Percentiles rank a stretch among this genome's conserved stretches.
These are phyloP conservation scores for Fallopia convolvulus DNA, from an alignment of 148 eudicot genomes.

Conservation along the genomic window DNA sequence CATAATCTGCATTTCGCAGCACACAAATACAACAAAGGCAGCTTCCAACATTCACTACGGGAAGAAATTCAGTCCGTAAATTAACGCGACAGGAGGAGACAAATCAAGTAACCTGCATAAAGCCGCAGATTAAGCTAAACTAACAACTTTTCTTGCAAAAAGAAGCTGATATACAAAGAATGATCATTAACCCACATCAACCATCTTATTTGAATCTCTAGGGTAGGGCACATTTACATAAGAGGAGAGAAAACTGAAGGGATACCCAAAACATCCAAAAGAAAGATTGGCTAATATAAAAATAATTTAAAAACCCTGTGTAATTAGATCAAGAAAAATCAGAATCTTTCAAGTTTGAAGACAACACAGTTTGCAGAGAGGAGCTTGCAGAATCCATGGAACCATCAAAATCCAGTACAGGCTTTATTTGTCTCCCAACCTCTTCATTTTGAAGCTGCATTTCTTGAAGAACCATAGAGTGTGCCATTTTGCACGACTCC, in stretches of 20 bases:
- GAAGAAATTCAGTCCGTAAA: background rate
- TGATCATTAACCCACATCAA: background rate
- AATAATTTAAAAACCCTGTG: background rate
- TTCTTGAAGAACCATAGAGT: slow-evolving; percentile 60
- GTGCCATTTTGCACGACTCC: slow-evolving; percentile 63
- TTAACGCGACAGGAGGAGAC: background rate
- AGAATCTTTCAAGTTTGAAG: background rate
- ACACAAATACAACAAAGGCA: background rate
- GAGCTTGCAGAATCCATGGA: slow-evolving; percentile 24
- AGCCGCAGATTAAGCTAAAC: background rate
- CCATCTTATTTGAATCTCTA: slow-evolving; percentile 2
- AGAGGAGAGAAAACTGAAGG: background rate
- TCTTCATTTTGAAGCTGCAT: slow-evolving; percentile 36
- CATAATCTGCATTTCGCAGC: background rate
- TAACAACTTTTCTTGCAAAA: background rate
- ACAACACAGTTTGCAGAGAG: slow-evolving; percentile 5
- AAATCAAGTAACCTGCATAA: background rate
- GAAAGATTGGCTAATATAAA: background rate
- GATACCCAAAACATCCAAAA: background rate
- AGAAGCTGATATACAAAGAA: slow-evolving; percentile 2
- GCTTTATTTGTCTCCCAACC: slow-evolving; percentile 67
- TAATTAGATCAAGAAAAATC: background rate
- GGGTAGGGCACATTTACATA: background rate
- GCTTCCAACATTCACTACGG: background rate
- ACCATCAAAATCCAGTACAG: slow-evolving; percentile 44